Conservation (phyloP, 2,329 filamentous ascomycete species). For the Colletotrichum graminicola region DNA sequence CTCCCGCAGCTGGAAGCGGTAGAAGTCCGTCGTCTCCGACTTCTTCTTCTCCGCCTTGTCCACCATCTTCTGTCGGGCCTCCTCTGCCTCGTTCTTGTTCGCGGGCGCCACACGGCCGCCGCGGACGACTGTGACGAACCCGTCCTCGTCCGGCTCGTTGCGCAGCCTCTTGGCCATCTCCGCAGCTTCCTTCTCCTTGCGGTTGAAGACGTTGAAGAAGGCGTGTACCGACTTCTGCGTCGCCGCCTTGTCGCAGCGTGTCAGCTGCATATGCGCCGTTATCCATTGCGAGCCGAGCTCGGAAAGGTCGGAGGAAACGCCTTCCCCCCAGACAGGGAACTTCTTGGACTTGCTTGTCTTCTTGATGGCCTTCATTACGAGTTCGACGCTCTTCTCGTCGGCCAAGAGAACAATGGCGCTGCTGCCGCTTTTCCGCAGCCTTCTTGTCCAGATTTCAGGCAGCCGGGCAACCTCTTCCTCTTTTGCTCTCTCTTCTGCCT, state of each 20-base stretch:
- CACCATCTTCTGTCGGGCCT: constrained; percentile 68
- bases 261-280: constrained; percentile 76
- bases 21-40: constrained; percentile 78
- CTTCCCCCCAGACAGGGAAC: constrained; percentile 77
- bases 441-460: constrained; percentile 79
- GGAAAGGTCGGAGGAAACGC: constrained; percentile 68
- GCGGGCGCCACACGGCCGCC: constrained; percentile 83
- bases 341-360: constrained; percentile 71
- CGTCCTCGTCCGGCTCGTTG: constrained; percentile 91
- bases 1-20: constrained; percentile 85
- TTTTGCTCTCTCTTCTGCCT: constrained; percentile 66
- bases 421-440: constrained; percentile 78
- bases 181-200: constrained; percentile 73
- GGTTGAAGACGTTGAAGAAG: constrained; percentile 87
- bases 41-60: constrained; percentile 74
- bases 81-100: constrained; percentile 76
- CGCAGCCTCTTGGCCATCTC: constrained; percentile 74
- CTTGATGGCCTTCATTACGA: constrained; percentile 80
- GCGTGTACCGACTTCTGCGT: constrained; percentile 84
- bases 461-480: constrained; percentile 72
- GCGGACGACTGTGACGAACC: constrained; percentile 91
- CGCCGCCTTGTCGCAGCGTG: constrained; percentile 74
- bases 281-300: constrained; percentile 68
- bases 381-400: constrained; percentile 82
- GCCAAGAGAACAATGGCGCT: constrained; percentile 87